Conservation (phyloP, 768 basidiomycete genomes). For the Lactifluus subvellereus region DNA sequence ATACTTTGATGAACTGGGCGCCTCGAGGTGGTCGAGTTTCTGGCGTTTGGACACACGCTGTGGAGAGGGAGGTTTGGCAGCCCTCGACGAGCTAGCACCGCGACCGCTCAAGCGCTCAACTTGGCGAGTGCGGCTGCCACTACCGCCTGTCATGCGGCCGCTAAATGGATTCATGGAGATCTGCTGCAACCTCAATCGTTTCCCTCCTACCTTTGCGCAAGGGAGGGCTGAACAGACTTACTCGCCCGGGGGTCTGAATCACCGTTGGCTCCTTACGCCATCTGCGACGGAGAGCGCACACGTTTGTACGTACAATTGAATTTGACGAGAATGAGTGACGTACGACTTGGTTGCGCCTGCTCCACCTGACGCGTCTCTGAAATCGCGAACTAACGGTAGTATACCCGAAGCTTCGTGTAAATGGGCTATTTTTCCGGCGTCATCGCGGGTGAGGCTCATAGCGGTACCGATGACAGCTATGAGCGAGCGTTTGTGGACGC, state of each 20-base stretch:
- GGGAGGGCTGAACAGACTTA: slow-evolving; percentile 1
- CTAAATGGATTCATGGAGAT: background rate
- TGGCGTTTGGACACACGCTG: slow-evolving; percentile 1
- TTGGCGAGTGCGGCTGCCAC: background rate
- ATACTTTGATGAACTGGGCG: background rate
- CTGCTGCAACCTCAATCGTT: background rate
- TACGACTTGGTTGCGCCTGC: background rate
- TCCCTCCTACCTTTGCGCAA: background rate
- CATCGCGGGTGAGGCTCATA: slow-evolving; percentile 13
- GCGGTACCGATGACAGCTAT: background rate
- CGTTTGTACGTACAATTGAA: background rate
- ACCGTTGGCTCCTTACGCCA: background rate
- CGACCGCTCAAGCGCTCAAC: background rate
- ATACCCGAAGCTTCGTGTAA: slow-evolving; percentile 4
- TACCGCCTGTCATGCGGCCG: slow-evolving; percentile 1
- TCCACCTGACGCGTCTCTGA: slow-evolving; percentile 13
- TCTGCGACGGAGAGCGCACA: background rate
- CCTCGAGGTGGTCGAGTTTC: background rate
- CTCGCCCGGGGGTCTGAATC: slow-evolving; percentile 7
- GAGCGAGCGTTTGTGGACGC: background rate
- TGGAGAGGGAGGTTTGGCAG: background rate
- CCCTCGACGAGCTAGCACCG: background rate
- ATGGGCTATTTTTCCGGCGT: background rate
- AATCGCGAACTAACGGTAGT: background rate
- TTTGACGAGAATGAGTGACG: background rate